These are phyloP conservation scores for Fomitopsis schrenkii DNA, from an alignment of 1,284 basidiomycete species.

Conservation along the genomic window DNA sequence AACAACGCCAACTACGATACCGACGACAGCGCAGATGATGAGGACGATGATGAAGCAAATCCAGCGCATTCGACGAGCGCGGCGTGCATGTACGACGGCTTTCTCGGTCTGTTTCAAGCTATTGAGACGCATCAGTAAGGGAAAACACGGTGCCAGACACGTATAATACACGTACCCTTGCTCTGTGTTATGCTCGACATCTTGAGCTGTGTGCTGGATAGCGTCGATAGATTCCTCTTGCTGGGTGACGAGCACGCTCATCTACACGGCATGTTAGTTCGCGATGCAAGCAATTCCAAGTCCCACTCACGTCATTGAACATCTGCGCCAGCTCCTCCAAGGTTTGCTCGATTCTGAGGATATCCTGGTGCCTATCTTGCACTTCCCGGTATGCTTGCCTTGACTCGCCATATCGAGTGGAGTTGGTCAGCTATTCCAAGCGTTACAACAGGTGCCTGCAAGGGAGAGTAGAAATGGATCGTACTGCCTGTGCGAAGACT, in stretches of 20 bases:
- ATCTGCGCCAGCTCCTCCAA: conserved; percentile 85
- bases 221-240: conserved; percentile 72
- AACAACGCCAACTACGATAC: conserved; percentile 48
- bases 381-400: conserved; percentile 86
- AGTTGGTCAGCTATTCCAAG: conserved; percentile 49
- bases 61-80: conserved; percentile 77
- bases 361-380: conserved; percentile 87
- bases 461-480: conserved; percentile 20
- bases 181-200: conserved; percentile 65
- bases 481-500: conserved; percentile 86
- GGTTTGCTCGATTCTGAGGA: conserved; percentile 84
- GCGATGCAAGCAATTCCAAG: background rate
- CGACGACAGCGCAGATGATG: conserved; percentile 44
- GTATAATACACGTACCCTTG: conserved; percentile 51
- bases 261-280: conserved; percentile 37
- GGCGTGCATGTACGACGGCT: conserved; percentile 67
- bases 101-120: conserved; percentile 66
- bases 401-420: conserved; percentile 83
- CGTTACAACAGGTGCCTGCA: background rate
- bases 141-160: background rate
- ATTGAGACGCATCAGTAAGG: background rate
- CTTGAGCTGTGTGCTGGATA: conserved; percentile 59
- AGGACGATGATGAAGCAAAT: conserved; percentile 69
- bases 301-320: conserved; percentile 67
- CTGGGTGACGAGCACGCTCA: conserved; percentile 76